Percentiles rank a stretch among this genome's conserved stretches.
These are phyloP conservation scores for Butyriboletus loyo DNA, from an alignment of 768 basidiomycete species.

Conservation along the genomic window DNA sequence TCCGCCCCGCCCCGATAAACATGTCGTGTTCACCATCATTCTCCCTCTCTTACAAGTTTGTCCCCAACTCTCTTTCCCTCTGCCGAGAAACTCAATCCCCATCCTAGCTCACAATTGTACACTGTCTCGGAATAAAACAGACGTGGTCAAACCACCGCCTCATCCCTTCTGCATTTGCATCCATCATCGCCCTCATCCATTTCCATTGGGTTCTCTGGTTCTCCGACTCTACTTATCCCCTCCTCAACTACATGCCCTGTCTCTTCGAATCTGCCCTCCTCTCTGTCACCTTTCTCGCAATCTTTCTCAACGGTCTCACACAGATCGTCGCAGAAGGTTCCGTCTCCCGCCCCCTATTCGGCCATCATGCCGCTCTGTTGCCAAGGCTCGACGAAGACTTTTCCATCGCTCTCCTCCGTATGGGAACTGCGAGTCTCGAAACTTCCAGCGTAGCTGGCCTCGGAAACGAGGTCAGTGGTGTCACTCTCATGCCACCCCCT, in stretches of 20 bases:
- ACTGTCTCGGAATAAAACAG: constrained; percentile 62
- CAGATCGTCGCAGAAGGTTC: constrained; percentile 63
- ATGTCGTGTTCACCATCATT: constrained; percentile 68
- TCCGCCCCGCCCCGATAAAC: constrained; percentile 67
- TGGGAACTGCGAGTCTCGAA: constrained; percentile 74
- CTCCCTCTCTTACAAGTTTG: constrained; percentile 71
- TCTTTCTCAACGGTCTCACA: constrained; percentile 58
- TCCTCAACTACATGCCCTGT: constrained; percentile 73
- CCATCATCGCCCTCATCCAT: constrained; percentile 58
- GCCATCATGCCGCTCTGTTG: constrained; percentile 39
- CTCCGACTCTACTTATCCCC: constrained; percentile 52
- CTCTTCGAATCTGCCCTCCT: constrained; percentile 66
- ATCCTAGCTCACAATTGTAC: constrained; percentile 56
- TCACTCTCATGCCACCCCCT: constrained; percentile 30
- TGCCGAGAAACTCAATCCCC: neutral
- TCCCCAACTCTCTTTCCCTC: constrained; percentile 3
- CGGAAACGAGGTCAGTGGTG: constrained; percentile 67
- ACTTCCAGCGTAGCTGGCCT: constrained; percentile 69
- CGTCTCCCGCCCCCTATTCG: constrained; percentile 59
- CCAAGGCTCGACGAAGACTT: constrained; percentile 72
- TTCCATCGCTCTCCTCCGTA: constrained; percentile 62
- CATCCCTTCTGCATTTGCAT: constrained; percentile 62
- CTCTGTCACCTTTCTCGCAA: constrained; percentile 53
- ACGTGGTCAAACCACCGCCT: constrained; percentile 66
- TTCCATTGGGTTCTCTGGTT: constrained; percentile 62